Base-by-base conservation (phyloP, 208 protist genomes). In the Naegleria lovaniensis region DNA sequence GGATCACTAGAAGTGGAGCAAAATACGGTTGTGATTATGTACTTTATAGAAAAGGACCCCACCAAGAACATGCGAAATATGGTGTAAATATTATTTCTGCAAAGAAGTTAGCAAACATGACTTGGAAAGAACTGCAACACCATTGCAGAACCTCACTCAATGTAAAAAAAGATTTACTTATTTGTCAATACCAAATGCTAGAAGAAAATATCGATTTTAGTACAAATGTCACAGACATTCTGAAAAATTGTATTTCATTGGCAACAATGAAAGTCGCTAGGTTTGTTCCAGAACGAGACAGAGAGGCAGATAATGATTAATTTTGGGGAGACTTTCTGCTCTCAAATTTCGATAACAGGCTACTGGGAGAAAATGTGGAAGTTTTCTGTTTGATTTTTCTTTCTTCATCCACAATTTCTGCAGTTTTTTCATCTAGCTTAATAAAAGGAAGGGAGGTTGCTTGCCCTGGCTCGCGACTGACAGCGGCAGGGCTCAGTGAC, bases 1-100 rank as follows among this genome's bases (percentile, higher is more conserved):
- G 85, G 85, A 67, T 89, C 3, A n/a, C n/a, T 9, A 55, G 33
- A 19, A 39, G 25, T 67, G 85, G 85, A 38, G 2, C 51, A n/a
- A 89, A 89, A 89, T 89, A 89, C 59, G 85, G 85, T 41, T 89
- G 85, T 89, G 85, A 89, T 89, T 89, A n/a, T 89, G 48, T 89
- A 6, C 39, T 89, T 25, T 89, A 89, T n/a, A 38, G 29, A 40
- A 41, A 41, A 89, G 48, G 25, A n/a, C 41, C 48, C 22, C 48
- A 89, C 55, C 11, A 2, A 0, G 85, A 67, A 13, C 85, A 89
- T 39, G 41, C 85, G 19, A 7, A 89, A 25, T 89, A 67, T 40
- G 39, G 85, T 89, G 33, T 67, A 19, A 36, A 25, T 19, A 41
- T 89, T 25, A 67, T 89, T 25, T 38, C n/a, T 5, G 0, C 40